Conservation (phyloP, 2,329 filamentous ascomycete genomes). For the Trichoderma sp. region DNA sequence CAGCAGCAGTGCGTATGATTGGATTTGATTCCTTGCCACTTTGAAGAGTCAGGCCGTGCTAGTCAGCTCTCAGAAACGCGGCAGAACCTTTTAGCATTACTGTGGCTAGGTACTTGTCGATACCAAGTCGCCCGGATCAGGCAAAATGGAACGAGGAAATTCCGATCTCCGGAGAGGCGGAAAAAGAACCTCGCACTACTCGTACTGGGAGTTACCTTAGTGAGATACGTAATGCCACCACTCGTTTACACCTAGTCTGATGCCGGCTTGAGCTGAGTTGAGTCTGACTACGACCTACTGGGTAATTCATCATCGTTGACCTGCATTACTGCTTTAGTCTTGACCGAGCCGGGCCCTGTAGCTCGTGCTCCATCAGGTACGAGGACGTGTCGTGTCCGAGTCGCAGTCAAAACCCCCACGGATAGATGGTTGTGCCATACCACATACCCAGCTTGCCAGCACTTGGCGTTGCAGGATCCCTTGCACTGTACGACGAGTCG, state of each 20-base stretch:
- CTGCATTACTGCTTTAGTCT: conserved; percentile 8
- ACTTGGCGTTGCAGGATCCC: not conserved
- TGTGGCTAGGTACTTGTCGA: not conserved
- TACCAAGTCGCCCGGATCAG: not conserved
- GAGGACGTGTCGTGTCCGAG: not conserved
- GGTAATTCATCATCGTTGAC: conserved; percentile 11
- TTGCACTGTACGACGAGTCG: not conserved
- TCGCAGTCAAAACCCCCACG: conserved; percentile 3
- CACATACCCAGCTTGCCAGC: not conserved
- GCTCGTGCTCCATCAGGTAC: not conserved
- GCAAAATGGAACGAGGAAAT: not conserved
- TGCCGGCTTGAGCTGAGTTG: conserved; percentile 9
- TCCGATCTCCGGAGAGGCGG: conserved; percentile 12
- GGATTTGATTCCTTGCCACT: not conserved
- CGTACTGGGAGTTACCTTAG: not conserved
- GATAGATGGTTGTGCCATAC: not conserved
- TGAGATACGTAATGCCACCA: not conserved
- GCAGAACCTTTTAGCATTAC: not conserved
- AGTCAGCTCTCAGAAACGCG: not conserved
- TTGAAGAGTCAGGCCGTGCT: not conserved
- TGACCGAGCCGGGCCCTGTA: not conserved
- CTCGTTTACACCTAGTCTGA: not conserved
- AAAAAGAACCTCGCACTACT: not conserved
- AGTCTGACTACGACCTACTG: not conserved
- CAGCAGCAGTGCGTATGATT: not conserved